Conservation (phyloP, 192 early-diverging fungal species). For the Coemansia sp. region DNA sequence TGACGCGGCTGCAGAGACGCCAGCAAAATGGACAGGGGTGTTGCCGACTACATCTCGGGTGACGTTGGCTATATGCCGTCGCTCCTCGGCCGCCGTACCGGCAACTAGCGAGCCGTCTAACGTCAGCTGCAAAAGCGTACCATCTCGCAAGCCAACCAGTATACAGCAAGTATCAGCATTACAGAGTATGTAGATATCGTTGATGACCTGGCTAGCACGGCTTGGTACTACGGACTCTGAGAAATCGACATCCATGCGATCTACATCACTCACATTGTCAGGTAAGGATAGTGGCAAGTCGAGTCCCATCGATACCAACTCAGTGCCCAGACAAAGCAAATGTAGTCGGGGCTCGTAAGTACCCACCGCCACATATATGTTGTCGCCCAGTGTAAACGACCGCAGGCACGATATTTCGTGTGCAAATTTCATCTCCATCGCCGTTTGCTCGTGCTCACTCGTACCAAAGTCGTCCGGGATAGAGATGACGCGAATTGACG, state of each 20-base stretch:
- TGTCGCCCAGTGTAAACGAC: slow-evolving; percentile 14
- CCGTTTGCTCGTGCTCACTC: neutral
- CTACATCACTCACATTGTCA: neutral
- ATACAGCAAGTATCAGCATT: slow-evolving; percentile 7
- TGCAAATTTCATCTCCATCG: slow-evolving; percentile 12
- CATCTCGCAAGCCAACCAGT: slow-evolving; percentile 41
- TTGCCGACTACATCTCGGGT: neutral
- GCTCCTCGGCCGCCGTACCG: neutral
- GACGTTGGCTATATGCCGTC: neutral
- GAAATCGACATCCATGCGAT: slow-evolving; percentile 14
- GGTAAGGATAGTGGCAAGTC: neutral
- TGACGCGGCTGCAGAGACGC: neutral
- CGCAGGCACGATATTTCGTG: slow-evolving; percentile 33
- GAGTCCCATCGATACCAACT: neutral
- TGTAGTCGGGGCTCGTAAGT: slow-evolving; percentile 23
- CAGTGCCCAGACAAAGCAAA: slow-evolving; percentile 3
- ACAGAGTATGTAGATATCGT: slow-evolving; percentile 29
- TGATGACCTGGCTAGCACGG: slow-evolving; percentile 11
- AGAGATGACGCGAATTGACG: slow-evolving; percentile 1
- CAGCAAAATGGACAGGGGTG: neutral
- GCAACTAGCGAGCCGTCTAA: neutral
- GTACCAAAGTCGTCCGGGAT: neutral
- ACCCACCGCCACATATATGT: slow-evolving; percentile 15
- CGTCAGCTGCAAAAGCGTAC: slow-evolving; percentile 7
- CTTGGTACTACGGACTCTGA: neutral